Base-by-base conservation (phyloP, 2,329 filamentous ascomycete genomes). In the Pseudogymnoascus sp. region DNA sequence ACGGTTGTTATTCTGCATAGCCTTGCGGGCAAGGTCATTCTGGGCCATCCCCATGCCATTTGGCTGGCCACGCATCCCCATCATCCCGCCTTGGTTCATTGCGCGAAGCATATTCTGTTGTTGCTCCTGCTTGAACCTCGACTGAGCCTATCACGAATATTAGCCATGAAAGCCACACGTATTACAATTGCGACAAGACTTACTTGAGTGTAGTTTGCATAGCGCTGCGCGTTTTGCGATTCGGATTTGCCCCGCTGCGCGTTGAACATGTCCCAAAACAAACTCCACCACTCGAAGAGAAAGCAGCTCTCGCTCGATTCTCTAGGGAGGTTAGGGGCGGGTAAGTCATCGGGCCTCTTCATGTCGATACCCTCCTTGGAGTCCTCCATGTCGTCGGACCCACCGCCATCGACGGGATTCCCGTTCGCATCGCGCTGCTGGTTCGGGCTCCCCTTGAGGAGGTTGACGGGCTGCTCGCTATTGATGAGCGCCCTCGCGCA, bases 231-330 rank as follows among this genome's bases (percentile, higher is more conserved):
- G 63, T 83, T 82, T 26, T 80, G 86, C 61, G 81, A 81, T 61
- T 83, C 84, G 50, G 70, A 72, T 73, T 85, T 87, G 69, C 81
- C 84, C 70, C 90, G 88, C 72, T 93, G 89, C 61, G 91, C 90
- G 71, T 86, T 86, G 75, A 89, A 95, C 68, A 97, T 91, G 70
- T 99, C 94, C 92, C 92, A 97, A 74, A 99, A 99, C 60, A 97
- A 83, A 71, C 87, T 90, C 79, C 95, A 99, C 94, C 94, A 99
- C 71, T 97, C 94, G 68, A 91, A 88, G n/a, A 99, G 80, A 71
- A 99, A 97, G 26, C 90, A 90, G 64, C 84, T 89, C 69, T 88
- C 88, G 61, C 82, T 82, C 64, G 80, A 79, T 58, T 83, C 82
- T 71, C 79, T 81, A 10, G 86, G 85, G 5, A 91, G 78, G 65